phyloP scores from a whole-genome alignment of 345 rosid species.

The Acer saccharum region DNA sequence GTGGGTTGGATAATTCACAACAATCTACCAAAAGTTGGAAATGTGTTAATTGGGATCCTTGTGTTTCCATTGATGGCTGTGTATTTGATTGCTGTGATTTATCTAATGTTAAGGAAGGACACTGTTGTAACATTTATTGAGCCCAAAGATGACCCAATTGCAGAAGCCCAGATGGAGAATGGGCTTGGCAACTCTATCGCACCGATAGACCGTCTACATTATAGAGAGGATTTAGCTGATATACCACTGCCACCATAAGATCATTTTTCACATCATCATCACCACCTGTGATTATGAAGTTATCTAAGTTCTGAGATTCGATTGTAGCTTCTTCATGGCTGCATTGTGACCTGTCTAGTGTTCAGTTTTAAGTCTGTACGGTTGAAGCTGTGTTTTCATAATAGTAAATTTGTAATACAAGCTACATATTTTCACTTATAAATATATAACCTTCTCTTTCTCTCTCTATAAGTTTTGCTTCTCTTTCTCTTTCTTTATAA shows the following conservation, averaged over 20 bases:
- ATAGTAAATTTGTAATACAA: too few relatives aligned
- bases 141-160: constrained; percentile 30
- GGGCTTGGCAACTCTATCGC: constrained; percentile 10
- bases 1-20: constrained; percentile 53
- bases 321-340: background rate
- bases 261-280: background rate
- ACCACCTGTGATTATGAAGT: too few relatives aligned
- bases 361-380: background rate
- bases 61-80: constrained; percentile 60
- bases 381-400: background rate
- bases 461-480: too few relatives aligned
- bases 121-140: constrained; percentile 36
- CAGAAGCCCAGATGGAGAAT: constrained; percentile 28
- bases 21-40: constrained; percentile 38
- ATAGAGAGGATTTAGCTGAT: constrained; percentile 55
- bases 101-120: constrained; percentile 55
- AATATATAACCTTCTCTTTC: too few relatives aligned
- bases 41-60: constrained; percentile 46
- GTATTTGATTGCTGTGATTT: constrained; percentile 47
- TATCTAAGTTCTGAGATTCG: background rate
- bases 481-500: too few relatives aligned
- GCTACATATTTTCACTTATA: too few relatives aligned
- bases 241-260: constrained; percentile 38
- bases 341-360: background rate
- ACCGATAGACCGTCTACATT: constrained; percentile 23